A percentile compares a stretch with the other conserved stretches of the same genome.
phyloP scores from a whole-genome alignment of 768 basidiomycete genomes.

The Lactarius tabidus region DNA sequence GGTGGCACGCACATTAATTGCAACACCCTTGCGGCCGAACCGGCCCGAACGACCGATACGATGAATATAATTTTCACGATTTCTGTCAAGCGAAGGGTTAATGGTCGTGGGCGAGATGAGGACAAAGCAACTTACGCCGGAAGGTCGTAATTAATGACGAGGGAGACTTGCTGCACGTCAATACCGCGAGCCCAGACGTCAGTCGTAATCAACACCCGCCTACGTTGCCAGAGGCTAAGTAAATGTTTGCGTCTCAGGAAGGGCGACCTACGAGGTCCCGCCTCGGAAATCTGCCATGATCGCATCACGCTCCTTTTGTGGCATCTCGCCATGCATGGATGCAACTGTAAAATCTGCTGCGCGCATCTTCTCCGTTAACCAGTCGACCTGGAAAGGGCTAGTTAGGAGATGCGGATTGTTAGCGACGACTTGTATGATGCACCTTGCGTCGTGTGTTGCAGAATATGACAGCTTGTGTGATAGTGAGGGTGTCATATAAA shows the following conservation, averaged over 20 bases:
- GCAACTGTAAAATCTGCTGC: constrained; percentile 99
- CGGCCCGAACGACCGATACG: constrained; percentile 99
- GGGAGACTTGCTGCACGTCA: constrained; percentile 95
- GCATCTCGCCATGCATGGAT: constrained; percentile 95
- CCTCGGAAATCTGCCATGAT: constrained; percentile 97
- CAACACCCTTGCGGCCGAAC: constrained; percentile 98
- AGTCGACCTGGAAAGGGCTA: constrained; percentile 66
- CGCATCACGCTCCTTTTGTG: constrained; percentile 90
- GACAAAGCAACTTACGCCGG: constrained; percentile 63
- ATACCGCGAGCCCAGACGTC: constrained; percentile 98
- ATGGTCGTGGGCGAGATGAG: constrained; percentile 9
- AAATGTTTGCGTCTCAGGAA: constrained; percentile 10
- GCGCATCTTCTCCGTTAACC: constrained; percentile 98
- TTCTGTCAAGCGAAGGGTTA: constrained; percentile 41
- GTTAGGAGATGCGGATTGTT: neutral
- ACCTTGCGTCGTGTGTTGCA: constrained; percentile 98
- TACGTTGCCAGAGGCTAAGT: constrained; percentile 31
- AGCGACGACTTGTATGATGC: constrained; percentile 19
- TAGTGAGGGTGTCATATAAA: constrained; percentile 96
- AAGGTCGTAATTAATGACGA: constrained; percentile 96
- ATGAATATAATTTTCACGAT: constrained; percentile 99
- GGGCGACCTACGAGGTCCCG: constrained; percentile 71
- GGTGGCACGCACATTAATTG: constrained; percentile 89
- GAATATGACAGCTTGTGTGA: constrained; percentile 99
- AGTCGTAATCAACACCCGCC: constrained; percentile 91